Base-by-base conservation (phyloP, 345 rosid species). In the sweet orange (Citrus sinensis) region DNA sequence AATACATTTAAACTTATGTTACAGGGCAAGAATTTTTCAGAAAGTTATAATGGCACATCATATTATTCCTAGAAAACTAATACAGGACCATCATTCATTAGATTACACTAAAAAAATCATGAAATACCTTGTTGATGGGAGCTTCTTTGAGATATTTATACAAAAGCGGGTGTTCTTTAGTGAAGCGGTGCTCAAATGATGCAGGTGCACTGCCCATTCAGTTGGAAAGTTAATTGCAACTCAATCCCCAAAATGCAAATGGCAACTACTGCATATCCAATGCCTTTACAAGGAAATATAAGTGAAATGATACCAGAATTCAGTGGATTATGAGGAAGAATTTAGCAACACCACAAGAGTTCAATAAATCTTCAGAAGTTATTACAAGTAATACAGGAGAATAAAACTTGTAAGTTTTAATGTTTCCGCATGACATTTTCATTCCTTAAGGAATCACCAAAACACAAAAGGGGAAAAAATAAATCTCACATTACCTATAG, bases 71-170 rank as follows among this genome's bases (percentile, higher is more conserved):
- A 16, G 67, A 16, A 74, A 82, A 55, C 34, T 67, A 22, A 60
- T 32, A 65, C 6, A 4, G 39, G 63, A 49, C 34, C 68, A 67
- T 56, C 76, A 0, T 42, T 56, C 46, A 67, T 34, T 46, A 70
- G 61, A 68, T 63, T 37, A 13, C 19, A 73, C 32, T 61, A 42
- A 37, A 54, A 71, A 37, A 64, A 54, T 35, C 37, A 35, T 35
- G 37, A 39, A 78, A 72, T 84, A 93, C 98, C 98, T 89, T 90
- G 78, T 86, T 76, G 19, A 9, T 24, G 5, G 95, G 93, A 71
- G 98, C 93, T 85, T 89, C 90, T 81, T 83, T 88, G 73, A 95
- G 85, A 86, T 87, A 92, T 77, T 88, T 72, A 79, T 90, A 92
- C 80, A 95, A 73, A 69, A 79, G 87, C 0, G 97, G 95, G 76